These are phyloP conservation scores for Verticillium nubilum DNA, from an alignment of 2,329 filamentous ascomycete genomes.

Conservation along the genomic window DNA sequence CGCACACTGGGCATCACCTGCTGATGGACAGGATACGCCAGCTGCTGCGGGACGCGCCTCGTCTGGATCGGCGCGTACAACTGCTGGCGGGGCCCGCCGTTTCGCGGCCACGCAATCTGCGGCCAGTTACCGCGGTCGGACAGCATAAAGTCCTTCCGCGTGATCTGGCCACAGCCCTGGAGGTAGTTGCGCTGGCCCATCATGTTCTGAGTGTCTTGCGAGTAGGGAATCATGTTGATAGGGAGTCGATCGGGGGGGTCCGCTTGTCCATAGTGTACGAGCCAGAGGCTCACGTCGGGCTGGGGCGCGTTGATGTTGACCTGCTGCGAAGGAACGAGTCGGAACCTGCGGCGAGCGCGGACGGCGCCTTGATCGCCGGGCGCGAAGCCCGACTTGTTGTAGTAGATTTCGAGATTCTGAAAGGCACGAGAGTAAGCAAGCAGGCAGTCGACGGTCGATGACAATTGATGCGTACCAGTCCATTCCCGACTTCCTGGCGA, in stretches of 20 bases:
- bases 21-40: constrained; percentile 56
- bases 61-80: constrained; percentile 39
- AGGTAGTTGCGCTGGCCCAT: constrained; percentile 59
- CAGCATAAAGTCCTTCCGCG: constrained; percentile 91
- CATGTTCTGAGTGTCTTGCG: constrained; percentile 53
- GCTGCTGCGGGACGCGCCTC: constrained; percentile 49
- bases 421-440: background rate
- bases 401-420: constrained; percentile 82
- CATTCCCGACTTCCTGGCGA: constrained; percentile 64
- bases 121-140: constrained; percentile 89
- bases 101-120: constrained; percentile 64
- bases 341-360: constrained; percentile 81
- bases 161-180: constrained; percentile 72
- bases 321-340: constrained; percentile 67
- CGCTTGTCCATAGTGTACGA: constrained; percentile 81
- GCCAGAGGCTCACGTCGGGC: constrained; percentile 78
- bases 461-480: constrained; percentile 38
- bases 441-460: background rate
- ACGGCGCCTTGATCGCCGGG: constrained; percentile 69
- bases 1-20: constrained; percentile 32
- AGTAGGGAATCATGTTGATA: constrained; percentile 58
- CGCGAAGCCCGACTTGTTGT: constrained; percentile 75
- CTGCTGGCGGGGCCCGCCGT: constrained; percentile 35
- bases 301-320: constrained; percentile 64
- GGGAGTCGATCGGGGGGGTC: constrained; percentile 71